Conservation (phyloP, 2,329 filamentous ascomycete species). For the Byssoonygena ceratinophila region DNA sequence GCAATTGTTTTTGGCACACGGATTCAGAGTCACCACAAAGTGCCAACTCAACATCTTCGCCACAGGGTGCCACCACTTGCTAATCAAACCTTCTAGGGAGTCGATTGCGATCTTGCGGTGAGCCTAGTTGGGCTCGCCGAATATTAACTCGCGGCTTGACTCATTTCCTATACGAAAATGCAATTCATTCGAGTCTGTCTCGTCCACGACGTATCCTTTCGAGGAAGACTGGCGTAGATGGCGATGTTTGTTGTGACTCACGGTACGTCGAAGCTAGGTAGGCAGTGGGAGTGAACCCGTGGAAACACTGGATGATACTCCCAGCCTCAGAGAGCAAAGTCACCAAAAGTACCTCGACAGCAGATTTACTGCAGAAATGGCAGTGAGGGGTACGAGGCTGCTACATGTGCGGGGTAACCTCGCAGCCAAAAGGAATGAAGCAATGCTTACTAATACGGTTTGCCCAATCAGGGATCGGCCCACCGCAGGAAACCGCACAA, state of each 20-base stretch:
- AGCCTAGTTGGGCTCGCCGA: neutral
- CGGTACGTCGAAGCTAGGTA: too few species aligned
- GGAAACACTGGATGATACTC: too few species aligned
- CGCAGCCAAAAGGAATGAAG: neutral
- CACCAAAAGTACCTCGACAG: neutral
- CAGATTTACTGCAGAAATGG: neutral
- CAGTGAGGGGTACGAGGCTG: constrained; percentile 1
- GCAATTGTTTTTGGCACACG: too few species aligned
- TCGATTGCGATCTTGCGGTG: constrained; percentile 2
- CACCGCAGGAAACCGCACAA: constrained; percentile 16
- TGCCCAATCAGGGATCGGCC: neutral
- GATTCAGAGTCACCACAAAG: neutral
- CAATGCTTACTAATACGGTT: constrained; percentile 10
- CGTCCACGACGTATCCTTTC: too few species aligned
- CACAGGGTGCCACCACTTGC: neutral
- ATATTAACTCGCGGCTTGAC: neutral
- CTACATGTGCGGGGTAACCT: constrained; percentile 8
- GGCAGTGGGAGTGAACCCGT: too few species aligned
- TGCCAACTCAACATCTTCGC: neutral
- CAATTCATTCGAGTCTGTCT: neutral
- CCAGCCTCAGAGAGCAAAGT: too few species aligned
- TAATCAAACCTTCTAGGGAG: neutral
- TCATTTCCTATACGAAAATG: neutral
- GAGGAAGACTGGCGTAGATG: too few species aligned
- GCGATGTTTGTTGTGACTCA: too few species aligned